A percentile compares a stretch with the other conserved stretches of the same genome.
phyloP scores from a whole-genome alignment of 1,139 yeast species.

The Geotrichum bryndzae region DNA sequence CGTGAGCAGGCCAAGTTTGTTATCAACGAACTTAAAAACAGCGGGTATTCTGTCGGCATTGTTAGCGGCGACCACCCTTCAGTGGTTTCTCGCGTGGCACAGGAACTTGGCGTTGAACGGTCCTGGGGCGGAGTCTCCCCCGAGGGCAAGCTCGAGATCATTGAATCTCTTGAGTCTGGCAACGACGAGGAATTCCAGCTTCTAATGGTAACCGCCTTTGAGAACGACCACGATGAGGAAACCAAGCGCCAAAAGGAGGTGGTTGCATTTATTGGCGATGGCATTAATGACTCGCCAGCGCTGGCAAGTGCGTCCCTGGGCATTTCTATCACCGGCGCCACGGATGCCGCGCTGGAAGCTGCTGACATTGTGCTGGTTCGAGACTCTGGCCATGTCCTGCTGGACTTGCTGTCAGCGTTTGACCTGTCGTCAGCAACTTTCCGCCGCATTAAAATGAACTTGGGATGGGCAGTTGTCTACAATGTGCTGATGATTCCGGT shows the following conservation, averaged over 20 bases:
- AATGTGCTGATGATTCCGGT: constrained; percentile 86
- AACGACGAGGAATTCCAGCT: constrained; percentile 18
- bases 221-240: not conserved
- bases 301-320: constrained; percentile 84
- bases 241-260: constrained; percentile 17
- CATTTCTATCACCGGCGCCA: constrained; percentile 84
- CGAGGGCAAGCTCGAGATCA: constrained; percentile 63
- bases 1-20: constrained; percentile 61
- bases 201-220: not conserved
- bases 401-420: constrained; percentile 69
- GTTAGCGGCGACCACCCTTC: constrained; percentile 78
- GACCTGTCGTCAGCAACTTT: constrained; percentile 71
- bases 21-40: constrained; percentile 48
- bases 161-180: constrained; percentile 48
- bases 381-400: constrained; percentile 38
- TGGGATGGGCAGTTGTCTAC: constrained; percentile 80
- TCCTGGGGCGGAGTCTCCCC: constrained; percentile 79
- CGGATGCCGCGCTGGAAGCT: constrained; percentile 93
- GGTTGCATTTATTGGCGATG: constrained; percentile 93
- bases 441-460: constrained; percentile 67
- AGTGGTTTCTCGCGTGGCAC: constrained; percentile 63
- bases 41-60: constrained; percentile 70
- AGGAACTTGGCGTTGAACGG: constrained; percentile 60
- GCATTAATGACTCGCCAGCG: constrained; percentile 95
- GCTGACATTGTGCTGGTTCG: constrained; percentile 77